Evolutionary conservation across 257 asterid species (phyloP), one percentile per base, ranked within the genome.

Genomic region (Solanum pennellii): DNA sequence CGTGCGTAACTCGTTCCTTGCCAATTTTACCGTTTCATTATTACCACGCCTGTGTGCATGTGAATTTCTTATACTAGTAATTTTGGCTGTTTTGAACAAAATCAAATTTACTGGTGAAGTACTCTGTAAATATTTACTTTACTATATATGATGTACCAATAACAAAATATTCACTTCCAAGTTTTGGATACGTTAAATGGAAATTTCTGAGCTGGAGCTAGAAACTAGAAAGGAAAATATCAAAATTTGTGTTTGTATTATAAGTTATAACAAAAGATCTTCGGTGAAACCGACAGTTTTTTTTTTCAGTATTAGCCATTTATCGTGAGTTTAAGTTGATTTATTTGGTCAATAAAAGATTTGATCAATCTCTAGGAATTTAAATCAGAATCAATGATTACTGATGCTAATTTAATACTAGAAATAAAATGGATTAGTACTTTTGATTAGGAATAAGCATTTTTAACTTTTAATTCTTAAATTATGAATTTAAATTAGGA

Each of bases 41-140:
- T 86, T 56, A 87, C 89, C 88, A 66, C 84, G 71, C 88, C 69
- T 65, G 84, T 71, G 47, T 71, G 69, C 89, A 86, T 87, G 90
- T 89, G 91, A 89, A 85, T 42, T 68, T 82, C n/a, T 86, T 72
- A 49, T 86, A n/a, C 72, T 4, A 72, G 6, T 11, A 23, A 21
- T 74, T 74, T 77, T 60, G 86, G 45, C 45, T 77, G 35, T 73
- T 42, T 62, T 44, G 71, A 59, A 74, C 60, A 41, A 6, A 80
- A 18, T 15, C 27, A 14, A 65, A 18, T 16, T 84, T 25, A 66
- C 87, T 65, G 37, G 42, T 65, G 87, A 42, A 47, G 27, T 18
- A 10, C 86, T 84, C 7, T 84, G 87, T 84, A 84, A 65, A 84
- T 79, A 39, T 66, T 29, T 65, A 66, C 87, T 65, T 68, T 39